A percentile compares a stretch with the other conserved stretches of the same genome.
Evolutionary conservation across 108 stramenopile species (phyloP).

Genomic region (Asterionellopsis glacialis): DNA sequence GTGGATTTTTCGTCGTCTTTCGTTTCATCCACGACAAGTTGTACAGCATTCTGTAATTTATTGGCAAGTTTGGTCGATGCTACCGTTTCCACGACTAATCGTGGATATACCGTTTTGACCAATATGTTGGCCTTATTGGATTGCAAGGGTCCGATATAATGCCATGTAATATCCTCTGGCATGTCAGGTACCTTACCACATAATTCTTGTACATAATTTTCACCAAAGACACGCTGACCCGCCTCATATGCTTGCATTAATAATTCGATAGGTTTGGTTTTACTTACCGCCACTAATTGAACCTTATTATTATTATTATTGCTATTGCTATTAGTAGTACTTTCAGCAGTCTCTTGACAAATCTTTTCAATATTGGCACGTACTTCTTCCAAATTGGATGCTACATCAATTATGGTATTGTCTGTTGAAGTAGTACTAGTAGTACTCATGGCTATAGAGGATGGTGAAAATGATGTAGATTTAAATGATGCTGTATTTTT

Average conservation of each 20-base stretch:
- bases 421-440: too few relatives aligned
- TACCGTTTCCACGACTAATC: constrained; percentile 86
- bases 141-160: constrained; percentile 95
- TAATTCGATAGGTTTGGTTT: constrained; percentile 89
- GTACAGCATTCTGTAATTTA: constrained; percentile 83
- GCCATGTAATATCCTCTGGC: constrained; percentile 17
- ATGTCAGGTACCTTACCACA: constrained; percentile 85
- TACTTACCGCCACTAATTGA: constrained; percentile 87
- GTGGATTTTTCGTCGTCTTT: constrained; percentile 29
- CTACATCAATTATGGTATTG: too few relatives aligned
- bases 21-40: constrained; percentile 19
- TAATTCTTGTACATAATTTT: constrained; percentile 99
- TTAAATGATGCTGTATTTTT: too few relatives aligned
- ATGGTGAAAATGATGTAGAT: too few relatives aligned
- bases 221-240: constrained; percentile 93
- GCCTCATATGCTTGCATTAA: constrained; percentile 85
- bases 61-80: constrained; percentile 84
- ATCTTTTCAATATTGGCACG: constrained; percentile 7
- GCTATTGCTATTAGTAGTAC: too few relatives aligned
- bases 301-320: constrained; percentile 20
- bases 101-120: constrained; percentile 55
- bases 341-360: too few relatives aligned
- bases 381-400: constrained; percentile 10
- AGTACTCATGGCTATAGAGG: too few relatives aligned
- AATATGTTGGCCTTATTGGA: constrained; percentile 90